Percentiles rank a stretch among this genome's conserved stretches.
phyloP scores from a whole-genome alignment of 169 alveolate genomes.

The Plasmodium falciparum region DNA sequence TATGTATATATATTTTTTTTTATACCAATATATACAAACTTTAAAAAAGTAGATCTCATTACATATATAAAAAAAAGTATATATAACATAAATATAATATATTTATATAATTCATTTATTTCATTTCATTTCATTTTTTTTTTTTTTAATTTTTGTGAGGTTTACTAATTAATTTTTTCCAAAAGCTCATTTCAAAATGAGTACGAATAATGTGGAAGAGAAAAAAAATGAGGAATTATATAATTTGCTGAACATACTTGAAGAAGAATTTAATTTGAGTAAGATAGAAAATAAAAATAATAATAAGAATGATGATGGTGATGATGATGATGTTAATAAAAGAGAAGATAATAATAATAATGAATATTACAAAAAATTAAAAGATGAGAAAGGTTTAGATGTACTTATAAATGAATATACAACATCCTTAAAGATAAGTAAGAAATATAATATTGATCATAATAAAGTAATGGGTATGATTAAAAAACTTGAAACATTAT shows the following conservation, averaged over 20 bases:
- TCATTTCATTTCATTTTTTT: too few relatives aligned
- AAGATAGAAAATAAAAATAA: constrained; percentile 9
- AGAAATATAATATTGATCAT: constrained; percentile 80
- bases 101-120: too few relatives aligned
- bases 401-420: constrained; percentile 38
- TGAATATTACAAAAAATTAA: constrained; percentile 15
- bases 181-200: background rate
- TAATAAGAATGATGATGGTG: background rate
- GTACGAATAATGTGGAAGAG: constrained; percentile 15
- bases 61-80: too few relatives aligned
- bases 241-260: constrained; percentile 16
- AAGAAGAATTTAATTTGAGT: constrained; percentile 39
- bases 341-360: background rate
- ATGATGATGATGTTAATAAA: background rate
- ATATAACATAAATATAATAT: too few relatives aligned
- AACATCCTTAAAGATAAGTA: constrained; percentile 64
- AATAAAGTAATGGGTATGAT: constrained; percentile 84
- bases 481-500: constrained; percentile 85
- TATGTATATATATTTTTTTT: too few relatives aligned
- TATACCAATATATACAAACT: too few relatives aligned
- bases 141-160: too few relatives aligned
- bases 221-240: constrained; percentile 24
- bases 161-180: too few relatives aligned
- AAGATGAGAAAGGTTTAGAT: constrained; percentile 56
- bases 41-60: too few relatives aligned